These are phyloP conservation scores for Pleurotus ostreatus DNA, from an alignment of 768 basidiomycete species.

Conservation along the genomic window DNA sequence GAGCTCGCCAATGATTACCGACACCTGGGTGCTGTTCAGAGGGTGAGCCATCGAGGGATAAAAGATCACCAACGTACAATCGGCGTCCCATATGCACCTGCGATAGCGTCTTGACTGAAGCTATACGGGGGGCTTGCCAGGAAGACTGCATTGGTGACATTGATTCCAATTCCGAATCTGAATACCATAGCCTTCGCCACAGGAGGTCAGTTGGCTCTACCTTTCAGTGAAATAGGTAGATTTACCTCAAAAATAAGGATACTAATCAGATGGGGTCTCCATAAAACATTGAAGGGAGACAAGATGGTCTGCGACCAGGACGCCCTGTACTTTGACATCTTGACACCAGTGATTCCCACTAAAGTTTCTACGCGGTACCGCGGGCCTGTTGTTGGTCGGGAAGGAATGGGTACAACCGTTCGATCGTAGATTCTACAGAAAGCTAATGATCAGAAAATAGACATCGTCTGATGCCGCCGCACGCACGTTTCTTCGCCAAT, in stretches of 20 bases:
- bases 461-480: not conserved
- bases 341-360: slow-evolving; percentile 37
- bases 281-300: slow-evolving; percentile 36
- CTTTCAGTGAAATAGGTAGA: not conserved
- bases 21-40: slow-evolving; percentile 18
- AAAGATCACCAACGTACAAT: slow-evolving; percentile 23
- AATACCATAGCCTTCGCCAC: slow-evolving; percentile 21
- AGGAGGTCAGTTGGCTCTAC: not conserved
- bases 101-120: slow-evolving; percentile 34
- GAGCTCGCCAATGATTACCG: slow-evolving; percentile 34
- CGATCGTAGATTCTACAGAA: slow-evolving; percentile 37
- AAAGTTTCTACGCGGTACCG: slow-evolving; percentile 38
- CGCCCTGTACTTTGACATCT: slow-evolving; percentile 39
- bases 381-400: slow-evolving; percentile 24
- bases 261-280: slow-evolving; percentile 43
- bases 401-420: slow-evolving; percentile 28
- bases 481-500: slow-evolving; percentile 46
- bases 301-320: slow-evolving; percentile 33
- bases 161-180: slow-evolving; percentile 27
- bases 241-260: slow-evolving; percentile 37
- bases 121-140: slow-evolving; percentile 27
- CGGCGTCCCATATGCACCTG: slow-evolving; percentile 35
- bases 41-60: not conserved
- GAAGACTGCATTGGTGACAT: slow-evolving; percentile 32
- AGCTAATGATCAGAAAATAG: not conserved